Base-by-base conservation (phyloP, 1,284 basidiomycete species). In the Sporisorium scitamineum region DNA sequence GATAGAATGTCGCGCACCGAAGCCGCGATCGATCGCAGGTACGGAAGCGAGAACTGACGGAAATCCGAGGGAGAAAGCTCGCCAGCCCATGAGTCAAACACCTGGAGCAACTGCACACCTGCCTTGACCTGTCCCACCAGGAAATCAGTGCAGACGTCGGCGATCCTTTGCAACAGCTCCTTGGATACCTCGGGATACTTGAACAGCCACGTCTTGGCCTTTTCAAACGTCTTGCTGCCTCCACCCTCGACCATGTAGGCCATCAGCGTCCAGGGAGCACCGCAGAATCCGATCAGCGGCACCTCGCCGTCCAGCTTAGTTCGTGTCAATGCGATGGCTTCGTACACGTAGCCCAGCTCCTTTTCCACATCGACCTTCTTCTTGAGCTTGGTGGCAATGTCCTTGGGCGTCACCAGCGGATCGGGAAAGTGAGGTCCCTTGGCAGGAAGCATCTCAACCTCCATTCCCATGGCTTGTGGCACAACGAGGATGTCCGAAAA, bases 201-300 rank as follows among this genome's bases (percentile, higher is more conserved):
- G 71, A 80, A 85, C 39, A 85, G 72, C 84, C 84, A 85, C 14
- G 70, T 50, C 66, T 85, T 85, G 50, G 84, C 84, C 69, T 84
- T 84, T 54, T 83, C 83, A 58, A 84, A 85, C 22, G 67, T 76
- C 67, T 82, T 83, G 57, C 74, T 78, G 26, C 84, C 84, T 39
- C 84, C 84, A 20, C 84, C 84, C 42, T 85, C 84, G 26, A 85
- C 80, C 84, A 85, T 85, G 66, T 85, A 85, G 18, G 84, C 83
- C 84, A 85, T 85, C 44, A 85, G 67, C 22, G 84, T 85, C 84
- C 84, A 85, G 2, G 84, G 84, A 22, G 83, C 81, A 34, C 84
- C 84, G 55, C 81, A 82, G 70, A 85, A 84, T 24, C 84, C 84
- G 47, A 85, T 85, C 57, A 85, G 70, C n/a, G 84, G 84, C 52